Percentiles rank a stretch among this genome's conserved stretches.
phyloP scores from a whole-genome alignment of 2,329 filamentous ascomycete genomes.

The Penicillium sclerotiorum region DNA sequence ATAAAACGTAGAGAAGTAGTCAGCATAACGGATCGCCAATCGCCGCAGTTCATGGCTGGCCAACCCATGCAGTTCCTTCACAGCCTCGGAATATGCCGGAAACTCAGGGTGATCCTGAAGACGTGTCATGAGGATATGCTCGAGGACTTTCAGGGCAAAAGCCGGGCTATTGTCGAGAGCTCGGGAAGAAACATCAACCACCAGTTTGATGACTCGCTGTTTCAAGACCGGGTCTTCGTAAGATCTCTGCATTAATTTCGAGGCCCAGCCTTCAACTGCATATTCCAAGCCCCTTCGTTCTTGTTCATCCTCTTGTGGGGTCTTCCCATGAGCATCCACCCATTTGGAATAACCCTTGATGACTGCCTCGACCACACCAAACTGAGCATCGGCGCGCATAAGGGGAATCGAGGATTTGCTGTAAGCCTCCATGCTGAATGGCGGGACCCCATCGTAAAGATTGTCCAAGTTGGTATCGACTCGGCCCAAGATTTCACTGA shows the following conservation, averaged over 20 bases:
- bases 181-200: slow-evolving; percentile 81
- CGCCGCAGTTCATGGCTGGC: slow-evolving; percentile 86
- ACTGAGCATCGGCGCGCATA: slow-evolving; percentile 82
- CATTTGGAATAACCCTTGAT: slow-evolving; percentile 88
- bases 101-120: slow-evolving; percentile 72
- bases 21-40: slow-evolving; percentile 85
- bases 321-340: slow-evolving; percentile 58
- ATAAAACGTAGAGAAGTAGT: slow-evolving; percentile 86
- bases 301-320: slow-evolving; percentile 54
- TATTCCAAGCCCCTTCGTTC: slow-evolving; percentile 42
- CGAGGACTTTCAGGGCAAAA: slow-evolving; percentile 86
- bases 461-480: slow-evolving; percentile 74
- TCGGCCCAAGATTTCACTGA: slow-evolving; percentile 81
- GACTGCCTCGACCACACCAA: slow-evolving; percentile 84
- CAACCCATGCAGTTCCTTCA: slow-evolving; percentile 83
- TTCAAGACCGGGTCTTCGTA: slow-evolving; percentile 74
- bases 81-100: slow-evolving; percentile 78
- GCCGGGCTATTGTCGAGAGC: slow-evolving; percentile 74
- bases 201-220: slow-evolving; percentile 77
- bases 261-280: slow-evolving; percentile 45
- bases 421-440: slow-evolving; percentile 60
- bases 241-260: slow-evolving; percentile 42
- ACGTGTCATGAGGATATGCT: slow-evolving; percentile 85
- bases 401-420: slow-evolving; percentile 44
- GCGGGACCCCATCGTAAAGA: slow-evolving; percentile 70